Evolutionary conservation across 2,329 filamentous ascomycete species (phyloP), one percentile per base, ranked within the genome.

Genomic region (Ilyonectria mors-panacis): DNA sequence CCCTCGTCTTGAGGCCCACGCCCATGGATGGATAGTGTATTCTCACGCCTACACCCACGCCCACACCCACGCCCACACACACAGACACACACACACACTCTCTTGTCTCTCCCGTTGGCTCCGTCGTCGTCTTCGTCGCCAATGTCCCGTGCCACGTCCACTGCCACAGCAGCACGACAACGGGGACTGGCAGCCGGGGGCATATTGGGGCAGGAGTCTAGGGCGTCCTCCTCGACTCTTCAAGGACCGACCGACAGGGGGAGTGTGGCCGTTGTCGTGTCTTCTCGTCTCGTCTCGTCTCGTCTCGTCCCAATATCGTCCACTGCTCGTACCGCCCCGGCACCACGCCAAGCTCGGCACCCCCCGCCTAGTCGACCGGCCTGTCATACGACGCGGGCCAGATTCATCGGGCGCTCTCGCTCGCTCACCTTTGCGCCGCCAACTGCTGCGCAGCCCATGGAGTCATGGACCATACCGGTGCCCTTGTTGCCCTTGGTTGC

Each of bases 301-400:
- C 37, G 13, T 42, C 15, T 42, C 37, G 61, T 64, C 61, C 54
- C 54, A 64, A 51, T 30, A 59, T 59, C 54, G 61, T 58, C 48
- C 54, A 50, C 35, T 53, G 35, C 54, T 68, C 55, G 61, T 70
- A 67, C 68, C 54, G 65, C 57, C 63, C 70, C 66, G 57, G 47
- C 65, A 64, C 57, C 59, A 68, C 72, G 71, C 70, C 71, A 75
- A 73, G 73, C 64, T 70, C 73, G 73, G 73, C 72, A 73, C 56
- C 73, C 73, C 73, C 73, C 73, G 73, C 72, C 59, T 28, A 37
- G 64, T 69, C 72, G 72, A 60, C 73, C 64, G 70, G 72, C 62
- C 51, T 67, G 73, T 75, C 73, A 74, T 75, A 75, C 75, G 73
- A 75, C 72, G 72, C 70, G 72, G 70, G 74, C 55, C 65, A 73